A percentile compares a stretch with the other conserved stretches of the same genome.
Evolutionary conservation across 768 basidiomycete species (phyloP).

Genomic region (Kwoniella pini): DNA sequence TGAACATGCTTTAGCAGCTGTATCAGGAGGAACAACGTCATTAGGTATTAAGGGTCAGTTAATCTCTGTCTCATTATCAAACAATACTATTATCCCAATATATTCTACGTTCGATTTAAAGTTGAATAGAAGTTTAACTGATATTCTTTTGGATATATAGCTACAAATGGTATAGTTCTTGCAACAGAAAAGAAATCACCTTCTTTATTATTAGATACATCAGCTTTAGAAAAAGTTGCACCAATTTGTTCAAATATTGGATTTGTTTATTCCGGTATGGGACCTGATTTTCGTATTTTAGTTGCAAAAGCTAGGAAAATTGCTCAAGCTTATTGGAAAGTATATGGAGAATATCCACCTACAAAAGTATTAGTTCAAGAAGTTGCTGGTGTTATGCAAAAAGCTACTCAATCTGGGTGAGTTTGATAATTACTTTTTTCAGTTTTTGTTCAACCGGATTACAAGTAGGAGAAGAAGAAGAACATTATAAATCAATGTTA

Average conservation of each 20-base stretch:
- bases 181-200: constrained; percentile 99
- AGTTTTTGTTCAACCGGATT: background rate
- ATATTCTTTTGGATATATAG: constrained; percentile 57
- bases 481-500: no score
- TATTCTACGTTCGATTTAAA: no score
- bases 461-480: background rate
- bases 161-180: constrained; percentile 98
- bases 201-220: constrained; percentile 95
- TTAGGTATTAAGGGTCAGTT: constrained; percentile 92
- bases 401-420: constrained; percentile 97
- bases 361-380: constrained; percentile 95
- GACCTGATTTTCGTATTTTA: constrained; percentile 94
- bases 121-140: no score
- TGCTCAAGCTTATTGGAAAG: constrained; percentile 99
- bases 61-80: no score
- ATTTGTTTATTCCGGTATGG: constrained; percentile 99
- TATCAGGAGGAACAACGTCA: constrained; percentile 91
- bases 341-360: constrained; percentile 96
- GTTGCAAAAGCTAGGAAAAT: constrained; percentile 94
- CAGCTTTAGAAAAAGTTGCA: constrained; percentile 95
- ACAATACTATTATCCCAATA: no score
- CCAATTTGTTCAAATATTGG: constrained; percentile 98
- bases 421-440: constrained; percentile 41
- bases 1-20: constrained; percentile 97
- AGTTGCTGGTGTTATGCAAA: constrained; percentile 97